Evolutionary conservation across 495 filamentous ascomycete genomes (phyloP), one percentile per base, ranked within the genome.

Genomic region (Astrothelium macrocarpum): DNA sequence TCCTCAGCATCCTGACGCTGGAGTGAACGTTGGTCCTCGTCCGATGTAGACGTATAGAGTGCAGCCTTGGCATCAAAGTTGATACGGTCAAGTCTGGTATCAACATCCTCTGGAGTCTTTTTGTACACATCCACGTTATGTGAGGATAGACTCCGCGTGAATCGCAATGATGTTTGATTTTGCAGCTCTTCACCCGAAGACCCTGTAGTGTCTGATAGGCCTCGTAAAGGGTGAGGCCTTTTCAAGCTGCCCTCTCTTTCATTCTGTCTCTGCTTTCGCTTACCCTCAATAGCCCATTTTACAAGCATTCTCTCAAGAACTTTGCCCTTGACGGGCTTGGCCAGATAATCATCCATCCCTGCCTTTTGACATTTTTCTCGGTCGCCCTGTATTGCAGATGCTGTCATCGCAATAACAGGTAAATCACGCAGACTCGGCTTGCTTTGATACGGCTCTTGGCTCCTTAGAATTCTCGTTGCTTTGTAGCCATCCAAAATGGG

Each of bases 341-440:
- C 78, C 3, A 94, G 74, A 68, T 94, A 93, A 72, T 93, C 89
- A 66, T 92, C 87, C 89, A 93, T 92, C 9, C 90, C 90, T 7
- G 87, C 86, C 60, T 77, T 77, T 62, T 81, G 79, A 66, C 89
- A 93, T 70, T 90, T 92, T 69, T 93, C 90, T 20, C 77, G 79
- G 68, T 93, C 90, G 3, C 90, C 90, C 65, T 90, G 84, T 65
- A 92, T 91, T 0, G 90, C 90, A 32, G 82, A 85, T 1, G 90
- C 90, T 0, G 90, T 93, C 82, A 94, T 85, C 9, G 90, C 90
- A 4, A 95, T 82, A 32, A 93, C 90, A 0, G 88, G 87, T 0
- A 89, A 80, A 1, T 81, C 73, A 23, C 76, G 75, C 23, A 84
- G 65, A 12, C 69, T 67, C 18, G 80, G 76, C 16, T 78, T 73